Evolutionary conservation across 257 asterid species (phyloP).

Genomic region (Solanum bukasovii): DNA sequence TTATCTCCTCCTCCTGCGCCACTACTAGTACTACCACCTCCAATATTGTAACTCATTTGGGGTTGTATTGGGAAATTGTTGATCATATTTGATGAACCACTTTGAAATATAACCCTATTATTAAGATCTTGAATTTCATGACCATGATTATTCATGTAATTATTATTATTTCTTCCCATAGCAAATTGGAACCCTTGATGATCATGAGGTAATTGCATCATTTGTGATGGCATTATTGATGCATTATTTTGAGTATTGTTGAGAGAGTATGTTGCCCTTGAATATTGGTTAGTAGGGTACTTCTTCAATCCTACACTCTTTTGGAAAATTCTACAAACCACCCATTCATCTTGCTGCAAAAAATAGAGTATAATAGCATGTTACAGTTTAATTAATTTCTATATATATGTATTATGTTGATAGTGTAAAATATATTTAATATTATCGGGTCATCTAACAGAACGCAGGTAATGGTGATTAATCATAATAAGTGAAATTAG

Average conservation of each 20-base stretch:
- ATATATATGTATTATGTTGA: not conserved
- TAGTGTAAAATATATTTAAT: not conserved
- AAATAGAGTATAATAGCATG: not conserved
- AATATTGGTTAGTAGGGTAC: conserved; percentile 38
- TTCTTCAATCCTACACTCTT: conserved; percentile 69
- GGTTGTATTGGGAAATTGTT: conserved; percentile 38
- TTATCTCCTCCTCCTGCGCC: not conserved
- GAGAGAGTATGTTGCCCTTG: conserved; percentile 37
- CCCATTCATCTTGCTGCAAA: conserved; percentile 94
- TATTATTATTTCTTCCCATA: conserved; percentile 5
- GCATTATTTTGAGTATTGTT: conserved; percentile 27
- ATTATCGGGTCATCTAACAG: not conserved
- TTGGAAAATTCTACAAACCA: conserved; percentile 85
- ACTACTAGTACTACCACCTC: not conserved
- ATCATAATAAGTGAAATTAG: not conserved
- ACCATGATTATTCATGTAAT: conserved; percentile 36
- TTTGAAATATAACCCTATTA: conserved; percentile 14
- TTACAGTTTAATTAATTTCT: not conserved
- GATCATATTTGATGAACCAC: conserved; percentile 13
- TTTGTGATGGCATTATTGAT: conserved; percentile 30
- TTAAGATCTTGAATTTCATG: conserved; percentile 45
- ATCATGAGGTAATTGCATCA: conserved; percentile 30
- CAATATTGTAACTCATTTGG: conserved; percentile 30
- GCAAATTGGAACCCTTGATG: conserved; percentile 26
- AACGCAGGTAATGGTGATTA: not conserved